These are phyloP conservation scores for Skeletonema tropicum DNA, from an alignment of 108 stramenopile species.

Conservation along the genomic window DNA sequence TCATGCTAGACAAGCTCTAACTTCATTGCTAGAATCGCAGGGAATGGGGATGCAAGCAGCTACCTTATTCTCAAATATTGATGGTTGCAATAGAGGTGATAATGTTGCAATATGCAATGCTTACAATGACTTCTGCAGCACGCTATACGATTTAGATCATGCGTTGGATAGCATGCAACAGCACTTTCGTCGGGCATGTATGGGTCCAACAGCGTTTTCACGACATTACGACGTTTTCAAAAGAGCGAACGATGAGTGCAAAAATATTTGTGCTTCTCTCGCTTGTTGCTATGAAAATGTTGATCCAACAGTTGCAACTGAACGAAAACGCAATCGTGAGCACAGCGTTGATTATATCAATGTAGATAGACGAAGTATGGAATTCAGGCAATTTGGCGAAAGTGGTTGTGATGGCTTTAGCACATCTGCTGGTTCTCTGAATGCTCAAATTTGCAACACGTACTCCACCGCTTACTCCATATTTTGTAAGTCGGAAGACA, in stretches of 20 bases:
- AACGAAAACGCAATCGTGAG: conserved; percentile 20
- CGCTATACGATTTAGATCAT: conserved; percentile 15
- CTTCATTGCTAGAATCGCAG: conserved; percentile 10
- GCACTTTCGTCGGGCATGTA: conserved; percentile 8
- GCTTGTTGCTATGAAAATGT: conserved; percentile 22
- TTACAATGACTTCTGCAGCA: conserved; percentile 18
- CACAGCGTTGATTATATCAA: background rate
- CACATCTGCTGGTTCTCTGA: conserved; percentile 6
- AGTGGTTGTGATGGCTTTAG: conserved; percentile 5
- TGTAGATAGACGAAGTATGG: background rate
- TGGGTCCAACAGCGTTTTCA: background rate
- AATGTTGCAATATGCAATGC: conserved; percentile 20
- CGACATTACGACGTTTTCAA: background rate
- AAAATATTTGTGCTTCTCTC: background rate
- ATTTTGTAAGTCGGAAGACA: conserved; percentile 19
- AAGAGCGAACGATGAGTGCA: conserved; percentile 7
- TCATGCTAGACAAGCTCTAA: conserved; percentile 15
- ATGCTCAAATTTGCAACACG: conserved; percentile 27
- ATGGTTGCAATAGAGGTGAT: conserved; percentile 16
- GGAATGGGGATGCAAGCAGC: conserved; percentile 16
- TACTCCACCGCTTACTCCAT: conserved; percentile 8
- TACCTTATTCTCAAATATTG: conserved; percentile 6
- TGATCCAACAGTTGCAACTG: background rate
- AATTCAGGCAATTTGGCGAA: background rate
- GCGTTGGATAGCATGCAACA: conserved; percentile 8